Evolutionary conservation across 768 basidiomycete genomes (phyloP), one percentile per base, ranked within the genome.

Genomic region (Mycena epipterygia): DNA sequence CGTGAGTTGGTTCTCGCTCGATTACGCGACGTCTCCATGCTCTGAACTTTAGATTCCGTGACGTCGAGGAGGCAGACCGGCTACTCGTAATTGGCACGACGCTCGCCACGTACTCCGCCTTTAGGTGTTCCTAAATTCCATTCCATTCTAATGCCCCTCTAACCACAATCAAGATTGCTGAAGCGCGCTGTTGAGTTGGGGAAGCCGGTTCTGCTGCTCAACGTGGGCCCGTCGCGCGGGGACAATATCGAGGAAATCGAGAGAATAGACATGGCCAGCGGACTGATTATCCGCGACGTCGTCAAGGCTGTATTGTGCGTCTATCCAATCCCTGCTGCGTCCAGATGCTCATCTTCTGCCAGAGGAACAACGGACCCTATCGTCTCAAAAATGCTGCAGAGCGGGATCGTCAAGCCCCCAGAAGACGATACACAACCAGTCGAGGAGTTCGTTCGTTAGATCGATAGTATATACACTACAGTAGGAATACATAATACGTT

Each of bases 41-140:
- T 12, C 14, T 42, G 39, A 5, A 9, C 35, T 33, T 14, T 69
- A 94, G 94, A 30, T 91, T 88, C 75, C 76, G 74, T 21, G 84
- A 90, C 37, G 76, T 97, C 42, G 88, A 91, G 68, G 76, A 79
- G 11, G 83, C 89, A 25, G 91, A 94, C 60, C 85, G 89, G 51
- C 80, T 98, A 0, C 88, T 99, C 51, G 82, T 97, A 44, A 82
- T 97, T 41, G 97, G 97, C 37, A 97, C 96, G 0, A 96, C 95
- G 1, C 88, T 98, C 30, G 96, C 97, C 0, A 98, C 97, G 0
- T 98, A 93, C 81, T 96, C 95, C 8, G 95, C 96, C 3, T 98
- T 92, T 81, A 87, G 94, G 94, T 94, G 73, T 29, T 82, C 64
- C 44, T 33, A 30, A 46, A 6, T 7, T 11, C 60, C 25, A 44